Evolutionary conservation across 2,329 filamentous ascomycete species (phyloP), one percentile per base, ranked within the genome.

Genomic region (Cladosporium sp.): DNA sequence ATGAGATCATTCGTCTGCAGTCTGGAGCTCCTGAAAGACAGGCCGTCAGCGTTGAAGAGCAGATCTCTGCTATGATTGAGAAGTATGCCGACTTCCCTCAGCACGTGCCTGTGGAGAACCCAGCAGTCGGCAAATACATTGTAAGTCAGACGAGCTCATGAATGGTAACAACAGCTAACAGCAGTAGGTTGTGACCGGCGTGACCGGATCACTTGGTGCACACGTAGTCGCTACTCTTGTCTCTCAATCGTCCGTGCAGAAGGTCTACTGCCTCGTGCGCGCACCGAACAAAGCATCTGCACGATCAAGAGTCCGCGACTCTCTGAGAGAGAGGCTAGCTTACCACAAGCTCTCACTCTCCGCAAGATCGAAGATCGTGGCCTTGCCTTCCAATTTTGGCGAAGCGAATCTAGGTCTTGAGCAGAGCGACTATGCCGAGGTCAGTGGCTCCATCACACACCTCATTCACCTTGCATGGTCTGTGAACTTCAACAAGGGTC

Each of bases 51-150:
- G 68, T 78, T 12, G 74, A 79, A 35, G 75, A 80, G 8, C 70
- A 79, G 28, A 84, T 85, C 80, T 66, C 72, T 2, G 71, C 70
- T 0, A 70, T 85, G 21, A 78, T 85, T 46, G 69, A 75, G 23
- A 79, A 79, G 66, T 81, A 82, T 71, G 75, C 76, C 0, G 62
- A 69, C 1, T 79, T 82, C 65, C 64, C 69, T 18, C 35, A 66
- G 26, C 72, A 73, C 59, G 33, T 71, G 66, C 68, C 68, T 2
- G 49, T 65, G n/a, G 58, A 65, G 14, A 61, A 23, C 23, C 44
- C 12, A 64, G 50, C 16, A 70, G 74, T 31, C 67, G 78, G 8
- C 67, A 74, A 52, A 21, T n/a, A 7, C 65, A 68, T 6, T 55
- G 69, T 14, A 64, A 66, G 35, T 70, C 74, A 4, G 62, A 65